Conservation (phyloP, 2,329 filamentous ascomycete species). For the Pseudogymnoascus verrucosus region DNA sequence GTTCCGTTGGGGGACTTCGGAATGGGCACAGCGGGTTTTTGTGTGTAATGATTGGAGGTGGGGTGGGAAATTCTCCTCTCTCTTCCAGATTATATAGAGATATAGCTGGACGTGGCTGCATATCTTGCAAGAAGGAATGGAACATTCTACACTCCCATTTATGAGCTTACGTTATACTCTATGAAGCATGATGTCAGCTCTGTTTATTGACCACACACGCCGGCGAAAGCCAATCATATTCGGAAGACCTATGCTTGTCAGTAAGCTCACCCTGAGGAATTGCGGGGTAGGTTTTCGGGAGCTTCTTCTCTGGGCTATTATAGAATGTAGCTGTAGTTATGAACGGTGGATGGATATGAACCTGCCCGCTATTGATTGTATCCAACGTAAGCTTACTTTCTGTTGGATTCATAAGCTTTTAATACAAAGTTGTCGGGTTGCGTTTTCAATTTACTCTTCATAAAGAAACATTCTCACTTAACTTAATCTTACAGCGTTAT, state of each 20-base stretch:
- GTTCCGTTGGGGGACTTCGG: background rate
- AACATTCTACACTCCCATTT: background rate
- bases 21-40: conserved; percentile 2
- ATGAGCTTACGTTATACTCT: background rate
- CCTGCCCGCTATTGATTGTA: background rate
- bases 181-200: background rate
- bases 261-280: background rate
- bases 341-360: background rate
- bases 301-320: background rate
- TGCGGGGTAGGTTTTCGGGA: background rate
- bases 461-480: background rate
- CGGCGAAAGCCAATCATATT: background rate
- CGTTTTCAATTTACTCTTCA: background rate
- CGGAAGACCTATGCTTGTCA: background rate
- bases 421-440: background rate
- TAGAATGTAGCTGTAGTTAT: background rate
- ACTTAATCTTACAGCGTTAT: background rate
- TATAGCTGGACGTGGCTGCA: conserved; percentile 4
- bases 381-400: background rate
- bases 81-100: background rate
- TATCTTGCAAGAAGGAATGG: conserved; percentile 5
- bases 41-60: background rate
- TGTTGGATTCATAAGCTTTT: background rate
- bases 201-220: background rate
- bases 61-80: background rate